Conservation (phyloP, 352 stramenopile genomes). For the Plasmopara viticola region DNA sequence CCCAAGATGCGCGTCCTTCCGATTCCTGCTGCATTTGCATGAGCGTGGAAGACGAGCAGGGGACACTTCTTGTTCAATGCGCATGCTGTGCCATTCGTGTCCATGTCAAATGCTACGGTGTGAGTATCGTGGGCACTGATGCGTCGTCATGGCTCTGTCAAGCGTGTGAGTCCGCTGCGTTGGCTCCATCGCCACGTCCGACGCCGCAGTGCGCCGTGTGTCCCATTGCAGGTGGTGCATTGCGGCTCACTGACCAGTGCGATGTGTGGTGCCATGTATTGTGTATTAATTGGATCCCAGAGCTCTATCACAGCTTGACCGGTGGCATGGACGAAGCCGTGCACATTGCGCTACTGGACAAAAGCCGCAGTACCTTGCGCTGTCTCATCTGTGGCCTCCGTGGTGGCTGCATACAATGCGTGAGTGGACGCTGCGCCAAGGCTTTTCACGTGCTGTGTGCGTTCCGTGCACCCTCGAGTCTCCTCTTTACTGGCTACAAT, state of each 20-base stretch:
- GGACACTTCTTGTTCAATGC: slow-evolving; percentile 58
- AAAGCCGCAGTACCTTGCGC: slow-evolving; percentile 60
- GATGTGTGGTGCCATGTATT: slow-evolving; percentile 77
- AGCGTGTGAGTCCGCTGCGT: slow-evolving; percentile 33
- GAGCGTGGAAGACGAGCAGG: slow-evolving; percentile 52
- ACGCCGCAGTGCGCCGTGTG: slow-evolving; percentile 62
- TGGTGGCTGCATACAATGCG: slow-evolving; percentile 84
- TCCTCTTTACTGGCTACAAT: slow-evolving; percentile 84
- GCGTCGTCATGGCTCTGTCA: slow-evolving; percentile 58
- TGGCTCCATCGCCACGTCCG: slow-evolving; percentile 3
- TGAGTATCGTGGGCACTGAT: slow-evolving; percentile 30
- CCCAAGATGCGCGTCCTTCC: slow-evolving; percentile 2
- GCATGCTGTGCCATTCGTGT: slow-evolving; percentile 51
- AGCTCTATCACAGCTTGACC: slow-evolving; percentile 67
- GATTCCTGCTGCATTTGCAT: slow-evolving; percentile 68
- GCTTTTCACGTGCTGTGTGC: slow-evolving; percentile 83
- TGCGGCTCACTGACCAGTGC: slow-evolving; percentile 55
- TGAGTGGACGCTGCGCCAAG: slow-evolving; percentile 73
- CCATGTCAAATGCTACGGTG: slow-evolving; percentile 77
- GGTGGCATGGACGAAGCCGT: slow-evolving; percentile 56
- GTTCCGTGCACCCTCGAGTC: slow-evolving; percentile 53
- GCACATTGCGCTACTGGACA: slow-evolving; percentile 57
- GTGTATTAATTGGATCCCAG: slow-evolving; percentile 83
- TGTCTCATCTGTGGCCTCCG: slow-evolving; percentile 79
- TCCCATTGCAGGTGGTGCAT: slow-evolving; percentile 54